Conservation (phyloP, 345 rosid species). For the Rhizophora mangle region DNA sequence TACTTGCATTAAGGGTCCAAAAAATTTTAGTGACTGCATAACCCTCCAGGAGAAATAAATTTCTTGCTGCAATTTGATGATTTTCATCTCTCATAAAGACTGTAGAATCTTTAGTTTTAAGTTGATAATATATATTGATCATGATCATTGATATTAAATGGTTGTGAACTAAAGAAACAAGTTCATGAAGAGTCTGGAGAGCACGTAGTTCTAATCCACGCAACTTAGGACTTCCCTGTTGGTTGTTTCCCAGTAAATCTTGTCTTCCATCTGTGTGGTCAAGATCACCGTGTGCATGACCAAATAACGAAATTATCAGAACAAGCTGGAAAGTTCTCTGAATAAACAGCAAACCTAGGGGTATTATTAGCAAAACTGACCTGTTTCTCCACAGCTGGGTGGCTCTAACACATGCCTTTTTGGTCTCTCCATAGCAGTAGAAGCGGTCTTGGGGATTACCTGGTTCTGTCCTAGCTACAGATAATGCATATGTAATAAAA, state of each 20-base stretch:
- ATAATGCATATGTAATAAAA: slow-evolving; percentile 12
- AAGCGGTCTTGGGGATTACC: slow-evolving; percentile 29
- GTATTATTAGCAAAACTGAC: slow-evolving; percentile 21
- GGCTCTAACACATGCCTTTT: slow-evolving; percentile 22
- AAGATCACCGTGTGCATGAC: slow-evolving; percentile 22
- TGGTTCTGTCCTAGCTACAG: slow-evolving; percentile 40
- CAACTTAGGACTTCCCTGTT: slow-evolving; percentile 28
- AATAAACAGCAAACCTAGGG: slow-evolving; percentile 7
- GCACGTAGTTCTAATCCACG: slow-evolving; percentile 45
- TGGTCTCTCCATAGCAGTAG: slow-evolving; percentile 23
- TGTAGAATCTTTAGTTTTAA: slow-evolving; percentile 31
- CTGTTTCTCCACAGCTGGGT: slow-evolving; percentile 23
- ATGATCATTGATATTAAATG: slow-evolving; percentile 40
- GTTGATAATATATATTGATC: slow-evolving; percentile 30
- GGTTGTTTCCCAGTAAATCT: slow-evolving; percentile 30
- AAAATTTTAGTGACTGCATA: slow-evolving; percentile 68
- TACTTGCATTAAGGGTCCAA: slow-evolving; percentile 51
- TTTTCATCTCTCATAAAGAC: slow-evolving; percentile 24
- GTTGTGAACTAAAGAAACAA: slow-evolving; percentile 76
- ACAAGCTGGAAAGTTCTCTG: neutral
- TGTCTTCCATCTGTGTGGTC: slow-evolving; percentile 21
- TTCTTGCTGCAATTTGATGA: slow-evolving; percentile 18
- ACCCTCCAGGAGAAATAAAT: slow-evolving; percentile 49
- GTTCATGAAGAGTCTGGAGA: slow-evolving; percentile 55
- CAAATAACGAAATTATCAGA: slow-evolving; percentile 26